These are phyloP conservation scores for Aureobasidium namibiae DNA, from an alignment of 2,329 filamentous ascomycete genomes.

Conservation along the genomic window DNA sequence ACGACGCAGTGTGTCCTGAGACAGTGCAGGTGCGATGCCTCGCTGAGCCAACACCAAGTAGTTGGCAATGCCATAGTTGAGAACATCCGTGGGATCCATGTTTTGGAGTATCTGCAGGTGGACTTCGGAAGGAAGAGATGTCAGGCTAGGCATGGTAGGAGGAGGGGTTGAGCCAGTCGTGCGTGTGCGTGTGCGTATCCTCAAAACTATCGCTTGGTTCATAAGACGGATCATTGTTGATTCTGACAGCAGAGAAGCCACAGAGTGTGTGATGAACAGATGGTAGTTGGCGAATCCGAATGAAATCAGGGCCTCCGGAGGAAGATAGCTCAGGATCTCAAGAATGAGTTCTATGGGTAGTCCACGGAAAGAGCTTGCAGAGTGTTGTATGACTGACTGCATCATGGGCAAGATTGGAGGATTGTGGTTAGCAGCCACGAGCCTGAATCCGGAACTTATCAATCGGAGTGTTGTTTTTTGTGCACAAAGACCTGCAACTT, in stretches of 20 bases:
- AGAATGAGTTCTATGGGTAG: conserved; percentile 41
- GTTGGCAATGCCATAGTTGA: conserved; percentile 32
- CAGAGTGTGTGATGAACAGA: conserved; percentile 31
- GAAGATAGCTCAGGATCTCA: conserved; percentile 35
- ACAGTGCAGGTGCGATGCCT: conserved; percentile 27
- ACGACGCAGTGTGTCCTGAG: conserved; percentile 20
- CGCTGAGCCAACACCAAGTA: conserved; percentile 26
- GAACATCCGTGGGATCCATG: conserved; percentile 29
- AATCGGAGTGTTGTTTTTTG: conserved; percentile 16
- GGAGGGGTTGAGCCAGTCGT: too few relatives aligned
- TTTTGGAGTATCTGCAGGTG: conserved; percentile 31
- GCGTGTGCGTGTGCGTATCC: conserved; percentile 12
- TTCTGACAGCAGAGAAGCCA: conserved; percentile 27
- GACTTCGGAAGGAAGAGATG: conserved; percentile 34
- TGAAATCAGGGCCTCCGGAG: conserved; percentile 34
- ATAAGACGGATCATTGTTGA: conserved; percentile 18
- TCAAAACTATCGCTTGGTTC: conserved; percentile 11
- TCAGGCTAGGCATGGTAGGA: conserved; percentile 17
- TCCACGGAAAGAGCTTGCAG: conserved; percentile 28
- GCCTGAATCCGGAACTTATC: neutral
- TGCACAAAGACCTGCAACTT: conserved; percentile 17
- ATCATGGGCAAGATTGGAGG: neutral
- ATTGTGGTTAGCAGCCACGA: neutral
- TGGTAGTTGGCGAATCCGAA: conserved; percentile 41
- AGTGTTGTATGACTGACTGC: neutral